Evolutionary conservation across 345 rosid genomes (phyloP).

Genomic region (Pistacia atlantica): DNA sequence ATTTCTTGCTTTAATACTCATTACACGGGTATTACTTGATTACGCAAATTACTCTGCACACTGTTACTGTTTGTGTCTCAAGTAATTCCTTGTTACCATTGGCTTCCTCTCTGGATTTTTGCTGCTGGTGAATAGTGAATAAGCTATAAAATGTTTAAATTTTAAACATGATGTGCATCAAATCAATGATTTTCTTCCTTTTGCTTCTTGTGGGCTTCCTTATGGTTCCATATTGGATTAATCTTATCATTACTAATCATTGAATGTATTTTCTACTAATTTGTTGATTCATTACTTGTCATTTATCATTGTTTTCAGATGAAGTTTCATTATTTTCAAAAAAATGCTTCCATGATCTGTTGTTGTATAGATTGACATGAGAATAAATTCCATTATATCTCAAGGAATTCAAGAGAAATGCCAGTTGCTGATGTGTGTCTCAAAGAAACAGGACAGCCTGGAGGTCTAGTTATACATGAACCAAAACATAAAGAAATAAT

Average conservation of each 20-base stretch:
- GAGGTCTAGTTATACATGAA: constrained; percentile 1
- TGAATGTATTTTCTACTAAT: constrained; percentile 6
- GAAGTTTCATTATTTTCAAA: background rate
- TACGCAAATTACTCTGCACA: background rate
- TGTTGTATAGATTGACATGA: background rate
- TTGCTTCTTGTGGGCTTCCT: background rate
- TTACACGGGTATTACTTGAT: too few species aligned
- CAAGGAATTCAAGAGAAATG: constrained; percentile 2
- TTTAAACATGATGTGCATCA: background rate
- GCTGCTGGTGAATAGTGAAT: background rate
- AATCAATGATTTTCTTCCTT: background rate
- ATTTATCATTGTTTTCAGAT: background rate
- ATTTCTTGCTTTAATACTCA: background rate
- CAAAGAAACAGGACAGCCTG: constrained; percentile 29
- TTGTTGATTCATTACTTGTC: background rate
- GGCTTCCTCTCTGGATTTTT: too few species aligned
- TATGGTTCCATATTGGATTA: background rate
- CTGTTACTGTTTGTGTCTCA: background rate
- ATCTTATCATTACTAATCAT: constrained; percentile 14
- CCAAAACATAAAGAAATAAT: background rate
- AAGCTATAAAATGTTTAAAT: background rate
- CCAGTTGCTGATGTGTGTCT: constrained; percentile 18
- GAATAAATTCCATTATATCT: background rate
- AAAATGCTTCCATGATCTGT: background rate
- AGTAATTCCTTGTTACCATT: too few species aligned